phyloP scores from a whole-genome alignment of 2,329 filamentous ascomycete genomes.

The Claviceps purpurea region DNA sequence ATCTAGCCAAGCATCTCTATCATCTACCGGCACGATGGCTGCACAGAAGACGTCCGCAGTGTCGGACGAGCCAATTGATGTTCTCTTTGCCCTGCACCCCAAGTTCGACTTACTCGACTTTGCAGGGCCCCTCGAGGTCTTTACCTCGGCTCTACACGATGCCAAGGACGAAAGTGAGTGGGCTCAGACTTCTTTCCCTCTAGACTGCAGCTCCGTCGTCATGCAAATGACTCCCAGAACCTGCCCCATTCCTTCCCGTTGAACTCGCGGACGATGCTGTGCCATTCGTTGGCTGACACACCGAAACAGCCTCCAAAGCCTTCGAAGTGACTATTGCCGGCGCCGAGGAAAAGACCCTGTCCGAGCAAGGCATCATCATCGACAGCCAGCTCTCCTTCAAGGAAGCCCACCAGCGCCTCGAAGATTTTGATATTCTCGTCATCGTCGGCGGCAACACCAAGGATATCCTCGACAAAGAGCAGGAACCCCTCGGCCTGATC shows the following conservation, averaged over 20 bases:
- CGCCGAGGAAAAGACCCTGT: conserved; percentile 40
- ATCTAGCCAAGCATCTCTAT: conserved; percentile 6
- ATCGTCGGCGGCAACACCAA: conserved; percentile 59
- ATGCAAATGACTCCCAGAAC: no score
- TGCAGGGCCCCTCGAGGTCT: conserved; percentile 39
- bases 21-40: conserved; percentile 33
- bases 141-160: conserved; percentile 38
- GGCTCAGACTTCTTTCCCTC: no score
- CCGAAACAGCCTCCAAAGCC: conserved; percentile 35
- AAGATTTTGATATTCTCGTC: conserved; percentile 69
- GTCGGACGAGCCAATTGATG: conserved; percentile 41
- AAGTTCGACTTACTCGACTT: conserved; percentile 49
- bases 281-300: neutral
- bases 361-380: conserved; percentile 53
- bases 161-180: conserved; percentile 35
- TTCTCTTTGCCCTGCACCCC: conserved; percentile 46
- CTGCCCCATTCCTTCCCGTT: no score
- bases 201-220: no score
- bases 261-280: no score
- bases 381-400: conserved; percentile 65
- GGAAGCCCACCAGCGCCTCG: conserved; percentile 59
- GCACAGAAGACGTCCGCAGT: conserved; percentile 44
- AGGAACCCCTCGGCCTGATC: conserved; percentile 59
- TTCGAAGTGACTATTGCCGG: conserved; percentile 45
- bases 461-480: conserved; percentile 50